A percentile compares a stretch with the other conserved stretches of the same genome.
phyloP scores from a whole-genome alignment of 495 filamentous ascomycete genomes.

The Tuber melanosporum region DNA sequence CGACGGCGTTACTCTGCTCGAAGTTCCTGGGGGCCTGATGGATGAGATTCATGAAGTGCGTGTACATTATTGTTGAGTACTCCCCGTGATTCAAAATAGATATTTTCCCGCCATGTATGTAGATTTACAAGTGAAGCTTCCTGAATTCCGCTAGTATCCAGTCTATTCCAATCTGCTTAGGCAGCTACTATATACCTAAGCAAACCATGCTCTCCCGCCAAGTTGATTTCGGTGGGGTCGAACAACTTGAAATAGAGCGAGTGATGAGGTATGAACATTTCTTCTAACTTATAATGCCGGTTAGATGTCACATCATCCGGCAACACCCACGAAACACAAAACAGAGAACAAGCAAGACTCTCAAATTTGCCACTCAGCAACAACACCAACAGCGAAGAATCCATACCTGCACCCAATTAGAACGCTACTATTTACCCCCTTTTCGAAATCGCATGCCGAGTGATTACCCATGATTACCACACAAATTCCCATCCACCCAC shows the following conservation, averaged over 20 bases:
- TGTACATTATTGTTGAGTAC: not conserved
- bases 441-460: slow-evolving; percentile 4
- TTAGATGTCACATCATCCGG: not conserved
- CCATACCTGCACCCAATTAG: slow-evolving; percentile 9
- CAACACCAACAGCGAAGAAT: slow-evolving; percentile 11
- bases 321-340: not conserved
- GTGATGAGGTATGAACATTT: not conserved
- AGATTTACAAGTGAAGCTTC: not conserved
- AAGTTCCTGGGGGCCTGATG: slow-evolving; percentile 22
- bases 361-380: not conserved
- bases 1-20: slow-evolving; percentile 31
- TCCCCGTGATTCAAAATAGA: not conserved
- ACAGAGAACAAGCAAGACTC: not conserved
- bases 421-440: not conserved
- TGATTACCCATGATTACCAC: not conserved
- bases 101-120: not conserved
- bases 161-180: not conserved
- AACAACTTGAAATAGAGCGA: not conserved
- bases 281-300: not conserved
- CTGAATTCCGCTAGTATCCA: not conserved
- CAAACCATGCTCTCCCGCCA: not conserved
- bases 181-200: not conserved
- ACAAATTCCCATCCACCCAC: not conserved
- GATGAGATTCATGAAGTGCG: not conserved
- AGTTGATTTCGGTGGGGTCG: not conserved